Evolutionary conservation across 768 basidiomycete genomes (phyloP), one percentile per base, ranked within the genome.

Genomic region (Naganishia vishniacii): DNA sequence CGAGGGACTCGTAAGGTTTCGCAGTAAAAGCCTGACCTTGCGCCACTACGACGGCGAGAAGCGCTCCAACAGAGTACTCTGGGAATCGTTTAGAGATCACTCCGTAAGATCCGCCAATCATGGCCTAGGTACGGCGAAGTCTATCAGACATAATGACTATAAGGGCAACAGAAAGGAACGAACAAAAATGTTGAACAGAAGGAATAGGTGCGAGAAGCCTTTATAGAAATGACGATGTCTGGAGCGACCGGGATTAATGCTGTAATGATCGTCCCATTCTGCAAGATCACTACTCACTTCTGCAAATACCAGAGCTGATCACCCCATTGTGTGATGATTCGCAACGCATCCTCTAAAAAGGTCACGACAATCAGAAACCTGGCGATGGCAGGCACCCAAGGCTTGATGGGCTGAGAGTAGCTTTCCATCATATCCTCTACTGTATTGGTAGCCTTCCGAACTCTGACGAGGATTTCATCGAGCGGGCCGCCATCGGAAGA

Each of bases 241-340:
- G 32, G 12, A 13, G 20, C 12, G 13, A 31, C 25, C 53, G 29
- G 0, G 28, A 49, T 12, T 16, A 23, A 37, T 37, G 41, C 47
- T 42, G 28, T 15, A 12, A 3, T 47, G n/a, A n/a, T n/a, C n/a
- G n/a, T 13, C 23, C 11, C 29, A 18, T 41, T 1, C 13, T 23
- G n/a, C 15, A 20, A 28, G 15, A 34, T 7, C 13, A 4, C 13
- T 13, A 81, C 90, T 72, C 68, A 95, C 94, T 85, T 86, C 78
- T 97, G 90, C 72, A 99, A 81, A 78, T 97, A 99, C 91, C 94
- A 99, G 61, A 95, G 84, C 79, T 99, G 95, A 80, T 99, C 95
- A 49, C 84, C 77, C 91, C 92, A 98, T 77, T 98, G 94, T 2
- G 91, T 89, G 65, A 89, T 60, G 73, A 98, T 98, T 68, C 95